These are phyloP conservation scores for Serendipita vermifera DNA, from an alignment of 768 basidiomycete species.

Conservation along the genomic window DNA sequence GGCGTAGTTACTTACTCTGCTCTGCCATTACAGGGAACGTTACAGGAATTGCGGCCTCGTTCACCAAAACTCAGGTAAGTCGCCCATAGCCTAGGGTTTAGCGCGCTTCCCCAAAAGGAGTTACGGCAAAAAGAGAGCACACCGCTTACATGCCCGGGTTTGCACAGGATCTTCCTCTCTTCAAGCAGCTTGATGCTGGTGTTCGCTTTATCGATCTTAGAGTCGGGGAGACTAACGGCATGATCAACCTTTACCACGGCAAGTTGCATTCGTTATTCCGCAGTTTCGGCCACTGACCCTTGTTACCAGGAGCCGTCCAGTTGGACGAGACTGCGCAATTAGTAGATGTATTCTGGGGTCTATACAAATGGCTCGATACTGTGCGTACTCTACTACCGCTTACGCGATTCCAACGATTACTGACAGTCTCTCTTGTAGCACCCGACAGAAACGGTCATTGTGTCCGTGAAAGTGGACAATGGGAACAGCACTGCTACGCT, in stretches of 20 bases:
- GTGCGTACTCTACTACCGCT: too few relatives aligned
- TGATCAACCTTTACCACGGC: conserved; percentile 1
- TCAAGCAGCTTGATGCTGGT: conserved; percentile 2
- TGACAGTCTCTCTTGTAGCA: too few relatives aligned
- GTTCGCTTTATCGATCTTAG: conserved; percentile 6
- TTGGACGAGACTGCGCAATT: conserved; percentile 5
- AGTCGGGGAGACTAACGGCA: conserved; percentile 4
- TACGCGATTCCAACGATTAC: too few relatives aligned
- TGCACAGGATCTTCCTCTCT: not conserved
- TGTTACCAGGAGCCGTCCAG: not conserved
- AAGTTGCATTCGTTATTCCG: not conserved
- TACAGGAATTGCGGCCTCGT: not conserved
- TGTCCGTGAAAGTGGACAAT: conserved; percentile 7
- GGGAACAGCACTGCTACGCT: not conserved
- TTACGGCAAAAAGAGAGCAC: too few relatives aligned
- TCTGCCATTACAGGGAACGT: not conserved
- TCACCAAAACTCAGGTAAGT: conserved; percentile 6
- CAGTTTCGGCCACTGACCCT: not conserved
- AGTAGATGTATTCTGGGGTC: conserved; percentile 3
- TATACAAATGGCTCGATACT: conserved; percentile 7
- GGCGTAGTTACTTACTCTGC: not conserved
- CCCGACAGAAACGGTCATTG: conserved; percentile 5
- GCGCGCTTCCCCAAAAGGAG: too few relatives aligned
- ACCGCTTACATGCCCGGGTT: not conserved
- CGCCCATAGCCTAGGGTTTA: too few relatives aligned